Conservation (phyloP, 2,329 filamentous ascomycete species). For the Tolypocladium endophyticum region DNA sequence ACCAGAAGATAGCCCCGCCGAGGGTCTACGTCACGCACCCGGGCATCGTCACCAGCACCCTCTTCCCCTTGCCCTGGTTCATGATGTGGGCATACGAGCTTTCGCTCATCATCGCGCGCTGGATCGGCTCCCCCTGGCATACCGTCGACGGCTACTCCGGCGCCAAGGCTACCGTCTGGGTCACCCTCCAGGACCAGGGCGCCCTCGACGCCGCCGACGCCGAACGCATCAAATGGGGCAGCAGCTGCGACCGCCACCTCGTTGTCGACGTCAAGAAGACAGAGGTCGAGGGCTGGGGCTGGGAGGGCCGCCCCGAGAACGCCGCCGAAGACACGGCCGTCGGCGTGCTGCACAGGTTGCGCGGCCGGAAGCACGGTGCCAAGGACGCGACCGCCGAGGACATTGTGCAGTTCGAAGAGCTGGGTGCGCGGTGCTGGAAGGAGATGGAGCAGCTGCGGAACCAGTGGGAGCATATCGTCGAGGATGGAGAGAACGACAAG, state of each 20-base stretch:
- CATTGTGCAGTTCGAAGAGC: constrained; percentile 49
- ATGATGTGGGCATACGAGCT: constrained; percentile 60
- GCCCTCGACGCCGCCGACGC: constrained; percentile 46
- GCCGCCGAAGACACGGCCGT: constrained; percentile 31
- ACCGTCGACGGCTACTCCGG: constrained; percentile 64
- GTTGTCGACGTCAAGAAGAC: constrained; percentile 58
- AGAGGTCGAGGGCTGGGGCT: constrained; percentile 82
- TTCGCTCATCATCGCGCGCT: constrained; percentile 61
- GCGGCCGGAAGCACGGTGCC: constrained; percentile 49
- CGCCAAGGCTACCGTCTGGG: constrained; percentile 66
- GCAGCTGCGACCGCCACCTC: constrained; percentile 50
- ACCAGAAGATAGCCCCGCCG: constrained; percentile 26
- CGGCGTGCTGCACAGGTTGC: constrained; percentile 38
- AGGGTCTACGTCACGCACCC: constrained; percentile 75
- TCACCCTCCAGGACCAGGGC: constrained; percentile 58
- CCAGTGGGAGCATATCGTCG: constrained; percentile 47
- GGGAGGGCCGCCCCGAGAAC: constrained; percentile 46
- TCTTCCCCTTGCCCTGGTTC: constrained; percentile 63
- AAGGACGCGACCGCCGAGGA: constrained; percentile 50
- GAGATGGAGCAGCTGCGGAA: constrained; percentile 61
- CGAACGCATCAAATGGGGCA: constrained; percentile 72
- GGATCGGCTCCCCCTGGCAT: constrained; percentile 84
- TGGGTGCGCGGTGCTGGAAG: constrained; percentile 53
- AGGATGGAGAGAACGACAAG: constrained; percentile 1
- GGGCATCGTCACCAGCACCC: constrained; percentile 72